Conservation (phyloP, 1,284 basidiomycete species). For the Farysia itapuensis region DNA sequence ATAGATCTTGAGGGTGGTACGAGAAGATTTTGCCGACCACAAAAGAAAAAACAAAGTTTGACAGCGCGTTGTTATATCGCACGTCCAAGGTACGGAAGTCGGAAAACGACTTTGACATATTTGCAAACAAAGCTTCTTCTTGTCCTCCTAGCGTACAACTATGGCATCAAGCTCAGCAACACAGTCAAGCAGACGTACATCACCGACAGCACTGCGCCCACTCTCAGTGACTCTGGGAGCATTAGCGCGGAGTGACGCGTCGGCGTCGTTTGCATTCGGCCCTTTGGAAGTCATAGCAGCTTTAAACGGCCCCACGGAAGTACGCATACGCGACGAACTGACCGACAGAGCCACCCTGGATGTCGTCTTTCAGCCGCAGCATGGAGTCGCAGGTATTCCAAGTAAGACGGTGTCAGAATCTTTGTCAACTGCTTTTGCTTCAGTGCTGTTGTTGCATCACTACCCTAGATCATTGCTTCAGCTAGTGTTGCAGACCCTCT, state of each 20-base stretch:
- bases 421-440: conserved; percentile 19
- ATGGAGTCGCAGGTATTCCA: conserved; percentile 60
- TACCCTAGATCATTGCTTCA: conserved; percentile 68
- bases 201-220: conserved; percentile 20
- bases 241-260: conserved; percentile 41
- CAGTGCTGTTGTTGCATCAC: conserved; percentile 62
- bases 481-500: conserved; percentile 66
- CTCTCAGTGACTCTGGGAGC: conserved; percentile 13
- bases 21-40: no score
- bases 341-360: conserved; percentile 65
- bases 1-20: neutral
- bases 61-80: no score
- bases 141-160: neutral
- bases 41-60: no score
- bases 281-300: conserved; percentile 54
- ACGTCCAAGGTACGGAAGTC: conserved; percentile 8
- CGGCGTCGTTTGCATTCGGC: conserved; percentile 45
- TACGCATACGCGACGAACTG: conserved; percentile 64
- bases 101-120: neutral
- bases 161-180: neutral
- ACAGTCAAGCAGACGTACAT: conserved; percentile 7
- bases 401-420: conserved; percentile 14
- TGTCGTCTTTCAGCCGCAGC: conserved; percentile 63
- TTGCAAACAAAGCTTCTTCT: neutral
- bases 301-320: conserved; percentile 64